Conservation (phyloP, 202 grass and related monocot species). For the Digitaria exilis region DNA sequence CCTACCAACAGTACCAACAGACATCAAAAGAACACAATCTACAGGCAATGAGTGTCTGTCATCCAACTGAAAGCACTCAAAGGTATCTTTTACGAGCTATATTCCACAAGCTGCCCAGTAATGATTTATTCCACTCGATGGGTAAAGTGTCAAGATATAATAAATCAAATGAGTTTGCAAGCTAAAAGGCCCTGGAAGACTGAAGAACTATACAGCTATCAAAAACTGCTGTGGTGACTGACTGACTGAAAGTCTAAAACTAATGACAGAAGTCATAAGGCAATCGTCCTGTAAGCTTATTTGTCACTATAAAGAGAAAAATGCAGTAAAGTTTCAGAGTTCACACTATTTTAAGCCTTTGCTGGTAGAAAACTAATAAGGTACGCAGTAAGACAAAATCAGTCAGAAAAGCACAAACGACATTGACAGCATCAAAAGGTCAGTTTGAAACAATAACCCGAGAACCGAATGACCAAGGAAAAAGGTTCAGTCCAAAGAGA, state of each 20-base stretch:
- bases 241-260: too few relatives aligned
- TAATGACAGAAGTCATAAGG: conserved; percentile 17
- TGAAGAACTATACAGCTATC: background rate
- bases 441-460: conserved; percentile 22
- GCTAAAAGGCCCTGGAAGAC: background rate
- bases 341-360: conserved; percentile 13
- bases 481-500: background rate
- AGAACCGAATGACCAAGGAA: background rate
- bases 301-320: conserved; percentile 24
- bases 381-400: background rate
- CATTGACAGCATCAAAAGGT: conserved; percentile 28
- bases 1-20: conserved; percentile 14
- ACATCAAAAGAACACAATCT: conserved; percentile 9
- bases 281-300: background rate
- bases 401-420: conserved; percentile 1
- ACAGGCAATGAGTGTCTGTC: background rate
- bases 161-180: conserved; percentile 1
- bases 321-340: background rate
- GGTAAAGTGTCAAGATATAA: background rate
- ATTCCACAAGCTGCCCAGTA: background rate
- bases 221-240: background rate
- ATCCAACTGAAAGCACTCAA: conserved; percentile 18
- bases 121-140: background rate
- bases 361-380: background rate
- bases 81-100: background rate